Evolutionary conservation across 164 flowering plant genomes (phyloP), one percentile per base, ranked within the genome.

Genomic region (Vitis riparia): DNA sequence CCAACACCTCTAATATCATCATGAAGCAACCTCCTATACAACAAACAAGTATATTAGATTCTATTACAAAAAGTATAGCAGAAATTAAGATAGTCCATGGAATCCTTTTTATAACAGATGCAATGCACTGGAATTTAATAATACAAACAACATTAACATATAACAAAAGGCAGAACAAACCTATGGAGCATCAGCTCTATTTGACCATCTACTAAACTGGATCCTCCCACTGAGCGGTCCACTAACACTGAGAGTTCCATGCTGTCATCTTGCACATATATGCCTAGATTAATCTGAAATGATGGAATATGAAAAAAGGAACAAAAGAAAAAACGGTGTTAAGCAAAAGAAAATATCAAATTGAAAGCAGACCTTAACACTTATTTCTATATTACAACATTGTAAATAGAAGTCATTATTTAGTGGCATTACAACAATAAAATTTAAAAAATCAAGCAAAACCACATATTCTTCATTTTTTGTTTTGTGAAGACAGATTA

Each of bases 1-100:
- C 87, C 98, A 82, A 95, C 98, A 74, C 99, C 99, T 87, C 91
- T 91, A 11, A 74, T 30, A 83, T 95, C 99, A 88, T 95, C 98
- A 82, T 81, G 80, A 73, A 89, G 76, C 76, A 93, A 68, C 83
- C 99, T 90, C 95, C 97, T 92, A 63, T 58, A 64, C 17, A 47
- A 51, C 27, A 19, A 66, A 37, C 6, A 6, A 6, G 44, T 37
- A 3, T 37, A 37, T 37, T 37, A 37, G 44, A 37, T 37, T n/a
- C 7, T 15, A 63, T 14, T 3, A 59, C 48, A 60, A 37, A 15
- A 62, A 65, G 63, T 3, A n/a, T 37, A 17, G 63, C 32, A 14
- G 19, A 65, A 44, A 70, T 52, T 11, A 15, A 2, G 19, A 32
- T 0, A 44, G 19, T 27, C 8, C 55, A 27, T 9, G 67, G 10